These are phyloP conservation scores for Fagopyrum homotropicum DNA, from an alignment of 148 eudicot species.

Conservation along the genomic window DNA sequence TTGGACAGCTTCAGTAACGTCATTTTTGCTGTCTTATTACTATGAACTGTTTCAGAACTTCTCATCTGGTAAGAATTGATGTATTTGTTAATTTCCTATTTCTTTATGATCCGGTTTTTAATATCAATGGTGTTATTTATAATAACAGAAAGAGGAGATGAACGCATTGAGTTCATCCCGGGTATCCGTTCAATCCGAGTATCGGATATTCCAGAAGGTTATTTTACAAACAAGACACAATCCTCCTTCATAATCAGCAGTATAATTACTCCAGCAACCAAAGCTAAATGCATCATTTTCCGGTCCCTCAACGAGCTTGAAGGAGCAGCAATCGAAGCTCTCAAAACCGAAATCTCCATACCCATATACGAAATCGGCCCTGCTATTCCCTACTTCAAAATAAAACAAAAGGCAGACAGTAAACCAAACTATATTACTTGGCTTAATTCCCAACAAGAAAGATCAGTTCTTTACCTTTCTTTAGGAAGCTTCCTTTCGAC, in stretches of 20 bases:
- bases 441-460: slow-evolving; percentile 26
- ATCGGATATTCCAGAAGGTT: not conserved
- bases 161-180: not conserved
- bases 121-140: not conserved
- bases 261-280: not conserved
- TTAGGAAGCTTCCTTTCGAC: slow-evolving; percentile 63
- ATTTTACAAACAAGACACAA: not conserved
- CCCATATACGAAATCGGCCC: not conserved
- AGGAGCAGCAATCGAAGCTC: slow-evolving; percentile 2
- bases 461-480: slow-evolving; percentile 53
- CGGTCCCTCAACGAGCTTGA: slow-evolving; percentile 6
- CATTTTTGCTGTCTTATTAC: slow-evolving; percentile 22
- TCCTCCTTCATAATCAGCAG: not conserved
- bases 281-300: not conserved
- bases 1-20: slow-evolving; percentile 24
- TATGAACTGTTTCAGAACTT: slow-evolving; percentile 15
- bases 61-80: not conserved
- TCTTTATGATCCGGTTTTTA: not conserved
- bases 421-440: slow-evolving; percentile 14
- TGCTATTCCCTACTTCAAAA: slow-evolving; percentile 5
- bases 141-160: slow-evolving; percentile 1
- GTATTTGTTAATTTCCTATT: not conserved
- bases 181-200: not conserved
- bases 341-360: not conserved
- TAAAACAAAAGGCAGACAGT: not conserved